Evolutionary conservation across 306 rosid species (phyloP), one percentile per base, ranked within the genome.

Genomic region (Malus domestica): DNA sequence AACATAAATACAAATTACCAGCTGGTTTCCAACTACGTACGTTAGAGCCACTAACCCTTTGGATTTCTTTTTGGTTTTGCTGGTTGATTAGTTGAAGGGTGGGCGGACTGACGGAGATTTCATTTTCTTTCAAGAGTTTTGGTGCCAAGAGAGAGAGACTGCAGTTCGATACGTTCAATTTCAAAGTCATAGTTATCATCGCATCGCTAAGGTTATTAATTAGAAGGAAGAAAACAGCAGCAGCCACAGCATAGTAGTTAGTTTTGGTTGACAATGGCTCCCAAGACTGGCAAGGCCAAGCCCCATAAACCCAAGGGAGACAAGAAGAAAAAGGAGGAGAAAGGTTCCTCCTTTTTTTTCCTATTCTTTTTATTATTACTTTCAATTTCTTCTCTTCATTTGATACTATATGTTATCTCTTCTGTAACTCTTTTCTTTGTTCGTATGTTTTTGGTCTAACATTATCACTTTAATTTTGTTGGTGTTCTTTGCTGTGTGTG

Each of bases 261-360:
- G 80, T 80, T 69, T 72, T 73, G 74, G 77, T 61, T 76, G 54
- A 76, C 77, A 90, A 93, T 93, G 98, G 98, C 98, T 81, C 98
- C 98, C 5, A 94, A 91, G 70, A 74, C 90, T 1, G 96, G 96
- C 33, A 94, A 87, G 73, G 80, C 96, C 67, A 94, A 87, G 78
- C 89, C 96, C 2, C 97, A 94, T 83, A 94, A 94, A 81, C 77
- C 88, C 23, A 94, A 90, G 80, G 96, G 93, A 85, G 98, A 90
- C 27, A 91, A 94, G 85, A 94, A 90, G 90, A 94, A 91, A 70
- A 91, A 90, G 79, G 98, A 94, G 79, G 98, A 94, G 85, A 91
- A 94, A 94, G 98, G 97, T 91, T 23, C 70, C 49, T 5, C 11
- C 11, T 46, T 33, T 30, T 10, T 4, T 59, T 67, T 4, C 32